Percentiles rank a stretch among this genome's conserved stretches.
These are phyloP conservation scores for Mycena metata DNA, from an alignment of 768 basidiomycete species.

Conservation along the genomic window DNA sequence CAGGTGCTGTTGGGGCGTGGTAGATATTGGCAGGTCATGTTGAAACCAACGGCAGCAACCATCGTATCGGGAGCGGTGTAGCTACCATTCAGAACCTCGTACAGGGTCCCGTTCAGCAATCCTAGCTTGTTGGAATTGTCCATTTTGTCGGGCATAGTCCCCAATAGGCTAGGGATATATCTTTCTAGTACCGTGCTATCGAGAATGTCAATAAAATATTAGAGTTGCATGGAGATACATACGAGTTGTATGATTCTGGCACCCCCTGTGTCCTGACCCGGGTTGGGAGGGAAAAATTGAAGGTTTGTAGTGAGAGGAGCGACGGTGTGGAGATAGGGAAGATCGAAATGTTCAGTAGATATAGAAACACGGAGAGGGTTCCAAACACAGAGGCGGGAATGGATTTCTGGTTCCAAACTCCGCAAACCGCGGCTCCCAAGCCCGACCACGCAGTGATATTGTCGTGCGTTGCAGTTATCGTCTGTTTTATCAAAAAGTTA, in stretches of 20 bases:
- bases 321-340: constrained; percentile 42
- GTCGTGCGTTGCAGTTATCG: constrained; percentile 38
- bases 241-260: neutral
- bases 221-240: neutral
- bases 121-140: neutral
- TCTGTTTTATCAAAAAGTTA: constrained; percentile 20
- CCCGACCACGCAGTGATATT: constrained; percentile 37
- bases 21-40: neutral
- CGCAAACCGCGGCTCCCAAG: constrained; percentile 34
- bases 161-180: neutral
- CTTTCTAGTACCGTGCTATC: neutral
- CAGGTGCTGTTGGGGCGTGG: neutral
- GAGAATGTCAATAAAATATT: neutral
- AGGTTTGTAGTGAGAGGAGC: constrained; percentile 35
- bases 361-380: constrained; percentile 14
- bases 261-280: neutral
- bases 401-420: constrained; percentile 37
- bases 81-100: neutral
- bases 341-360: constrained; percentile 29
- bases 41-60: neutral
- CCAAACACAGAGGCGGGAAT: constrained; percentile 9
- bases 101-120: neutral
- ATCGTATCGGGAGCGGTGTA: neutral
- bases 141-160: neutral
- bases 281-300: constrained; percentile 8